Percentiles rank a stretch among this genome's conserved stretches.
These are phyloP conservation scores for Melastoma candidum DNA, from an alignment of 441 rosid genomes.

Conservation along the genomic window DNA sequence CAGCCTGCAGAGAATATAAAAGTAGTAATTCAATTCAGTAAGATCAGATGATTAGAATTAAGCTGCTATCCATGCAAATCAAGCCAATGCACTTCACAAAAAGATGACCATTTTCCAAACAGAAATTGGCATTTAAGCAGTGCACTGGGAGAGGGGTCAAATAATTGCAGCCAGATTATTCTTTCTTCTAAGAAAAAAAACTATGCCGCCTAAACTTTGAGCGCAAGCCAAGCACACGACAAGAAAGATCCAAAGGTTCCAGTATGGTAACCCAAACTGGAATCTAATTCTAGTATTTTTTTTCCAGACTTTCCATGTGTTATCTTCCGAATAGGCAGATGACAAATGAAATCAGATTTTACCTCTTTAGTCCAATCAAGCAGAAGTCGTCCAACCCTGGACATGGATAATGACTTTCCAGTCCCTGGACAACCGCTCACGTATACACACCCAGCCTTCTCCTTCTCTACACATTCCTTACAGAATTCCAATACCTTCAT, in stretches of 20 bases:
- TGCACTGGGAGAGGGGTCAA: no score
- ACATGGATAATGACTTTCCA: conserved; percentile 75
- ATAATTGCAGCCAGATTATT: no score
- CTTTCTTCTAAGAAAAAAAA: no score
- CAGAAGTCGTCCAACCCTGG: conserved; percentile 42
- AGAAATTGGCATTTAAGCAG: no score
- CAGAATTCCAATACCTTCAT: conserved; percentile 50
- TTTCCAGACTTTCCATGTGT: no score
- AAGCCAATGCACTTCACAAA: not conserved
- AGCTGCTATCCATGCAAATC: not conserved
- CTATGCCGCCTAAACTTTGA: no score
- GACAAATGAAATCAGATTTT: not conserved
- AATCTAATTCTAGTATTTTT: no score
- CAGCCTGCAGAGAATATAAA: conserved; percentile 23
- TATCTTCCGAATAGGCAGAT: not conserved
- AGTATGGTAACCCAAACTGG: no score
- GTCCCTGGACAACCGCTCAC: conserved; percentile 85
- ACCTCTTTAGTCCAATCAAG: conserved; percentile 65
- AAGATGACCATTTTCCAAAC: no score
- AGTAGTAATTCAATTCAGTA: conserved; percentile 1
- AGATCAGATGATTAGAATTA: conserved; percentile 1
- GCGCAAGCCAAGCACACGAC: no score
- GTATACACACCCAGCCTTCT: conserved; percentile 69
- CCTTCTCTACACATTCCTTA: conserved; percentile 27
- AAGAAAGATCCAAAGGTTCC: no score